phyloP scores from a whole-genome alignment of 176 grass and related monocot species.

The Rhynchospora breviuscula region DNA sequence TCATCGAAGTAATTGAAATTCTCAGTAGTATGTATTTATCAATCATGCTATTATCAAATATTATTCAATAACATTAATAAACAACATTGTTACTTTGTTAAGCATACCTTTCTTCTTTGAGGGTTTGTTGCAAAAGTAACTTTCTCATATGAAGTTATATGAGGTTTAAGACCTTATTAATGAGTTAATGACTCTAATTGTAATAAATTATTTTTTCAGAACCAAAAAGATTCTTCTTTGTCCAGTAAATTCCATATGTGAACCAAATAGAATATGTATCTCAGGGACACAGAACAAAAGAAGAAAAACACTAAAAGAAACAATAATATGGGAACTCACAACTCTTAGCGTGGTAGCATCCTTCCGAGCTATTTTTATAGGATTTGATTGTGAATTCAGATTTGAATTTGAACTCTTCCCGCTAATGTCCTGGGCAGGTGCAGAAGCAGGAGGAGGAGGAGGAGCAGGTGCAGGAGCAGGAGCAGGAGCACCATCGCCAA shows the following conservation, averaged over 20 bases:
- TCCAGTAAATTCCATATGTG: background rate
- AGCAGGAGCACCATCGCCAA: constrained; percentile 40
- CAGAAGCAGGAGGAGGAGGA: constrained; percentile 22
- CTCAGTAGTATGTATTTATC: background rate
- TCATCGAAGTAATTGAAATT: background rate
- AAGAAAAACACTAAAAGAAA: background rate
- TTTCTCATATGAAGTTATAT: background rate
- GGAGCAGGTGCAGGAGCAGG: background rate
- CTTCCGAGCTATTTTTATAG: constrained; percentile 57
- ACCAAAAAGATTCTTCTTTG: background rate
- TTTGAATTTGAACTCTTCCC: constrained; percentile 52
- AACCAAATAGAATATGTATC: background rate
- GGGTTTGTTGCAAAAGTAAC: background rate
- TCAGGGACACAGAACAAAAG: background rate
- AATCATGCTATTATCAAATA: constrained; percentile 1
- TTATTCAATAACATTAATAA: background rate
- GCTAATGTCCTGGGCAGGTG: constrained; percentile 40
- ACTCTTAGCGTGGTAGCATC: constrained; percentile 61
- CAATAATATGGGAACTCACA: constrained; percentile 42
- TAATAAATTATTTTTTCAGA: background rate
- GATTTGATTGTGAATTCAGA: constrained; percentile 37
- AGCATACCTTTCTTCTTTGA: background rate
- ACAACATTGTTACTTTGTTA: too few species aligned
- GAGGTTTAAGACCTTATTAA: background rate
- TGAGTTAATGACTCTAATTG: background rate